phyloP scores from a whole-genome alignment of 2,329 filamentous ascomycete genomes.

The Rugonectria rugulosa region DNA sequence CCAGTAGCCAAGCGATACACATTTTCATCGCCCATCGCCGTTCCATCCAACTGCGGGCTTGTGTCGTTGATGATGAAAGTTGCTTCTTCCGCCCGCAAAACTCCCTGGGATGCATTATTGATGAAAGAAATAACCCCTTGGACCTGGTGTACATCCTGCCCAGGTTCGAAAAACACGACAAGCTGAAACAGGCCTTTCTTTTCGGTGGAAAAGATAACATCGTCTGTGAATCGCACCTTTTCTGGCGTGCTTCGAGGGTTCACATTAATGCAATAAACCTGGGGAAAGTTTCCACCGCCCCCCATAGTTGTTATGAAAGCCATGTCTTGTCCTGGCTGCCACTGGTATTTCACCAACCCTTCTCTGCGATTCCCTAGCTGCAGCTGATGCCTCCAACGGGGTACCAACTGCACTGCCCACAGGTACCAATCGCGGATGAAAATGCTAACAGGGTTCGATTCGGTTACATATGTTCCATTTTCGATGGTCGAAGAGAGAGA shows the following conservation, averaged over 20 bases:
- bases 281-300: constrained; percentile 8
- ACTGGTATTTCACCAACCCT: constrained; percentile 15
- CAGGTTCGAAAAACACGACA: background rate
- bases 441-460: constrained; percentile 13
- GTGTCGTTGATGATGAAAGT: constrained; percentile 2
- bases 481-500: constrained; percentile 21
- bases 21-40: background rate
- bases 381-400: constrained; percentile 16
- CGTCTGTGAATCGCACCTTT: constrained; percentile 4
- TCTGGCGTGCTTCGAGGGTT: background rate
- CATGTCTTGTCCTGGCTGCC: constrained; percentile 12
- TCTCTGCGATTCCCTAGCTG: constrained; percentile 19
- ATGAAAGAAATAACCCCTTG: background rate
- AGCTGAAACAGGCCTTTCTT: constrained; percentile 4
- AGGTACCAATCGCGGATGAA: constrained; percentile 29
- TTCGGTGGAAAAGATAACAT: constrained; percentile 1
- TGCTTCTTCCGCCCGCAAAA: background rate
- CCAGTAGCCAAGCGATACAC: constrained; percentile 9
- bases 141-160: constrained; percentile 1
- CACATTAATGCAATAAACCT: constrained; percentile 4
- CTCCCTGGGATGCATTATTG: background rate
- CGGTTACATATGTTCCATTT: constrained; percentile 21
- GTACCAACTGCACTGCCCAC: constrained; percentile 27
- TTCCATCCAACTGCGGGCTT: background rate
- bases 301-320: constrained; percentile 15